Conservation (phyloP, 139 green algal genomes). For the Auxenochlorella pyrenoidosa region DNA sequence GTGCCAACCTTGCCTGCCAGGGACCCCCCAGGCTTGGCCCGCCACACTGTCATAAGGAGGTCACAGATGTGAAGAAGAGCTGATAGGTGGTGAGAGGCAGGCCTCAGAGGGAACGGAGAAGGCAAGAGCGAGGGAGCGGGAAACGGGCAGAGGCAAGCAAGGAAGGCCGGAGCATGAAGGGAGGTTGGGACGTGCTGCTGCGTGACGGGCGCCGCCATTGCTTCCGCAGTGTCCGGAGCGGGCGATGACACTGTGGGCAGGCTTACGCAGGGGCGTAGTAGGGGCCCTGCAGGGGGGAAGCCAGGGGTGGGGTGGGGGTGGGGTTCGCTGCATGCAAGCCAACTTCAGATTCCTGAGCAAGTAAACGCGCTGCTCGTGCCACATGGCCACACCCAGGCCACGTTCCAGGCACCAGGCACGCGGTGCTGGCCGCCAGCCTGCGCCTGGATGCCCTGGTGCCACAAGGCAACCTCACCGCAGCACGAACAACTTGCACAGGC, state of each 20-base stretch:
- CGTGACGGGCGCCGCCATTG: background rate
- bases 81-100: background rate
- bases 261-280: slow-evolving; percentile 46
- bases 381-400: too few relatives aligned
- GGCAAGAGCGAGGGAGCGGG: background rate
- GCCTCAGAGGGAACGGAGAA: background rate
- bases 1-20: too few relatives aligned
- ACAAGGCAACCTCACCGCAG: too few relatives aligned
- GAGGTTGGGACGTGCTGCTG: background rate
- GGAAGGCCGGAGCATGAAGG: background rate
- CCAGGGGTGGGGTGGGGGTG: background rate
- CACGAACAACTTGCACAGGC: too few relatives aligned
- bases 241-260: slow-evolving; percentile 65
- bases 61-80: background rate
- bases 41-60: background rate
- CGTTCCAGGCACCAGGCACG: too few relatives aligned
- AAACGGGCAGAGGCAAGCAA: background rate
- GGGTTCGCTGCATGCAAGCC: background rate
- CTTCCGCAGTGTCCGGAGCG: background rate
- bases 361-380: too few relatives aligned
- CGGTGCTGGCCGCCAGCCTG: too few relatives aligned
- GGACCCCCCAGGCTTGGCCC: too few relatives aligned
- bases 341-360: too few relatives aligned
- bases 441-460: too few relatives aligned
- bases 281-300: slow-evolving; percentile 16